phyloP scores from a whole-genome alignment of 805 yeast species.

The Cyberlindnera meyerae region DNA sequence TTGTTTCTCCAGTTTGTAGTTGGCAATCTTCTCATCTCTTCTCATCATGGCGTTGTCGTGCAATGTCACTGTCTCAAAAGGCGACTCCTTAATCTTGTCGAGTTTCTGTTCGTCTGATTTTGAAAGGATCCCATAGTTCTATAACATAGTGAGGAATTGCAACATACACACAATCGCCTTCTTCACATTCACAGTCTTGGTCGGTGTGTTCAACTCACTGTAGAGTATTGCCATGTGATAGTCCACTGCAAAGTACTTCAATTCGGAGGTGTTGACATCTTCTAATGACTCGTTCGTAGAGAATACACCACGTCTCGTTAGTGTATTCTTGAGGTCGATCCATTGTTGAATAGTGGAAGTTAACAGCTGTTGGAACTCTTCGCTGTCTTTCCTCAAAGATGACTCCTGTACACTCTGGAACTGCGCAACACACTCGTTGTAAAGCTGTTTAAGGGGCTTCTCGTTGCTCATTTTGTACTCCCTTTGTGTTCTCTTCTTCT shows the following conservation, averaged over 20 bases:
- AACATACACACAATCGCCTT: conserved; percentile 40
- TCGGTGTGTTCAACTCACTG: conserved; percentile 27
- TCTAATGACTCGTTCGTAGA: conserved; percentile 67
- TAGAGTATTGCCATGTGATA: conserved; percentile 47
- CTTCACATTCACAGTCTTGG: conserved; percentile 31
- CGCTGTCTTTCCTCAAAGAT: conserved; percentile 37
- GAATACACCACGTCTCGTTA: conserved; percentile 53
- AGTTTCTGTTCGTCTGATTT: conserved; percentile 34
- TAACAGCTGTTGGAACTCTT: conserved; percentile 37
- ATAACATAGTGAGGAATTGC: conserved; percentile 41
- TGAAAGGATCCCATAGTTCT: conserved; percentile 41
- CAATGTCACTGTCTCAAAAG: conserved; percentile 30
- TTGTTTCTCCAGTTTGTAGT: conserved; percentile 55
- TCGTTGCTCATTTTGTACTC: conserved; percentile 5
- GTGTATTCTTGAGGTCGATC: conserved; percentile 37
- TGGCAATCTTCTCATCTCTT: conserved; percentile 70
- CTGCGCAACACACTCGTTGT: conserved; percentile 1
- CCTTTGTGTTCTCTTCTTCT: not conserved
- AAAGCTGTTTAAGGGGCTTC: conserved; percentile 11
- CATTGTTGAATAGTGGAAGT: conserved; percentile 36
- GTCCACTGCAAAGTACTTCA: conserved; percentile 56
- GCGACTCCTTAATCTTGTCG: conserved; percentile 27
- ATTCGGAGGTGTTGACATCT: conserved; percentile 60
- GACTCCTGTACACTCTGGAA: conserved; percentile 11
- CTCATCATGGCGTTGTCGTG: conserved; percentile 37